These are phyloP conservation scores for Mycena olivaceomarginata DNA, from an alignment of 768 basidiomycete genomes.

Conservation along the genomic window DNA sequence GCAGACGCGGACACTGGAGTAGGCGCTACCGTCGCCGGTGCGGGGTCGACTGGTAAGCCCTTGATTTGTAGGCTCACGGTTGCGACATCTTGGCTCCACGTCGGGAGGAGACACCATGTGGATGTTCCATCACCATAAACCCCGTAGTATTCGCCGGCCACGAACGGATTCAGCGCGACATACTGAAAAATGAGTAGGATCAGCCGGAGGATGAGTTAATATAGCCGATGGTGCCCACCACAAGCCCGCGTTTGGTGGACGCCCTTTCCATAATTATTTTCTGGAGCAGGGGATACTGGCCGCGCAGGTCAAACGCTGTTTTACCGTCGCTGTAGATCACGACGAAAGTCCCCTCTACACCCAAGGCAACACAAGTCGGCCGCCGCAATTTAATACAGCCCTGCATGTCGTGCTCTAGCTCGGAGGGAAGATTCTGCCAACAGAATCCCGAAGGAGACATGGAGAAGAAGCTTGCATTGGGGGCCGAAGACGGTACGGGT, in stretches of 20 bases:
- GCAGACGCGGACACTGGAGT: no score
- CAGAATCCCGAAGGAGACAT: neutral
- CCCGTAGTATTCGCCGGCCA: neutral
- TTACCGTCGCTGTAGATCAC: neutral
- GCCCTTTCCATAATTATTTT: neutral
- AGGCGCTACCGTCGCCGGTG: no score
- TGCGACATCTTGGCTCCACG: neutral
- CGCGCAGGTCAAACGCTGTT: neutral
- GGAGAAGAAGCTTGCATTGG: neutral
- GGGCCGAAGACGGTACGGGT: conserved; percentile 1
- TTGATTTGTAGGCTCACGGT: neutral
- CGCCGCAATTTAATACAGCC: neutral
- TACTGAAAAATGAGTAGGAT: neutral
- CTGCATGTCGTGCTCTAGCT: neutral
- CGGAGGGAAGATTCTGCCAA: neutral
- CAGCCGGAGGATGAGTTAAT: no score
- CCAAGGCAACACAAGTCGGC: neutral
- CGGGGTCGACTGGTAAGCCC: no score
- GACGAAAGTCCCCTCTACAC: neutral
- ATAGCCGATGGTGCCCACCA: neutral
- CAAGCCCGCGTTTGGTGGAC: neutral
- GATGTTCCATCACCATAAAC: neutral
- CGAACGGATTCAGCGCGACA: neutral
- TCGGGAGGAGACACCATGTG: neutral
- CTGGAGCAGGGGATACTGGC: neutral